A percentile compares a stretch with the other conserved stretches of the same genome.
Evolutionary conservation across 225 moss, liverwort and hornwort species (phyloP).

Genomic region (Antitrichia curtipendula): DNA sequence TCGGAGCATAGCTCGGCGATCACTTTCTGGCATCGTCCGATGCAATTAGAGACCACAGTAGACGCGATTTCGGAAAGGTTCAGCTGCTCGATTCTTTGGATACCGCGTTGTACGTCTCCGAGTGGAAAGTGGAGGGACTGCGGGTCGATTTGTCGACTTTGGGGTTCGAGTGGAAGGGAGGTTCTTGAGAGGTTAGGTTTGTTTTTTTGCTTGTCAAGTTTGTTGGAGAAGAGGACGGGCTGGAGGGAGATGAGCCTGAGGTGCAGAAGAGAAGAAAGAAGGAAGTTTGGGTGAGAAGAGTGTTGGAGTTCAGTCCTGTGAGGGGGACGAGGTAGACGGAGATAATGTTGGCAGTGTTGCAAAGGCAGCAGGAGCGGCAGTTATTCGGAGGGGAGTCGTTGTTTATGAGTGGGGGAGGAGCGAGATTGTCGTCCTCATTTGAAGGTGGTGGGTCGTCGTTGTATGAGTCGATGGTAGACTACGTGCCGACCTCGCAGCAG

Average conservation of each 20-base stretch:
- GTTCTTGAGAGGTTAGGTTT: constrained; percentile 18
- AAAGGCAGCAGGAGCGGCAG: constrained; percentile 61
- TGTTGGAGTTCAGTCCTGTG: neutral
- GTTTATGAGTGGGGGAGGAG: constrained; percentile 26
- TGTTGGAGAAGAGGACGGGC: neutral
- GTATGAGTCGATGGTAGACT: constrained; percentile 56
- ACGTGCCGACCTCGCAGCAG: constrained; percentile 43
- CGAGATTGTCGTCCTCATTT: constrained; percentile 12
- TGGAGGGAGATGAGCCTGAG: neutral
- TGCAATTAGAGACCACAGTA: neutral
- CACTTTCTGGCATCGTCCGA: neutral
- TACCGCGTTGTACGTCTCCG: neutral
- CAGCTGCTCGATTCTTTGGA: neutral
- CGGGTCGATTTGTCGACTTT: neutral
- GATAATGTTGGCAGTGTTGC: constrained; percentile 89
- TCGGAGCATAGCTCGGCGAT: neutral
- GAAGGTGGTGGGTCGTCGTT: constrained; percentile 20
- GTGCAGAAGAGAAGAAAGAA: neutral
- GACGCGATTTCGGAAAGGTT: neutral
- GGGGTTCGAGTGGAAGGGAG: neutral
- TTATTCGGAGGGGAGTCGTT: constrained; percentile 25
- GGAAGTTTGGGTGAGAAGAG: neutral
- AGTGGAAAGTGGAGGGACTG: neutral
- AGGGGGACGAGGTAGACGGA: neutral
- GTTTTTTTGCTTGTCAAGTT: neutral